These are phyloP conservation scores for Rhodotorula sp. DNA, from an alignment of 1,284 basidiomycete genomes.

Conservation along the genomic window DNA sequence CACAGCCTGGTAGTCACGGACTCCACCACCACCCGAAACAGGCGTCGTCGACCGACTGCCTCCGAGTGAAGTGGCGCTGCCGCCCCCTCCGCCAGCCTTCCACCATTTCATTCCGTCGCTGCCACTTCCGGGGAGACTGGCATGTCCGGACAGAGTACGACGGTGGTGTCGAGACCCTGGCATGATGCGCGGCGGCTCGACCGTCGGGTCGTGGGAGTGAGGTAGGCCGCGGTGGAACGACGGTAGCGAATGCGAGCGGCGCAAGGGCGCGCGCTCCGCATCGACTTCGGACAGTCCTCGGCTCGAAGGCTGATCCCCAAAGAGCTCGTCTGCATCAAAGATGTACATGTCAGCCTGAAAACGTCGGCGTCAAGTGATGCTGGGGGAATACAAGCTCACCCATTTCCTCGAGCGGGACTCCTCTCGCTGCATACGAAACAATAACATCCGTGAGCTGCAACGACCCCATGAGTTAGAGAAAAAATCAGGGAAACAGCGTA, in stretches of 20 bases:
- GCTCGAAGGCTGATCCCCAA: conserved; percentile 26
- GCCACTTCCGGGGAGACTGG: conserved; percentile 18
- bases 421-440: conserved; percentile 57
- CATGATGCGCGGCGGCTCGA: conserved; percentile 15
- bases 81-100: neutral
- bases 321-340: conserved; percentile 21
- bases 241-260: conserved; percentile 23
- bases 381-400: conserved; percentile 24
- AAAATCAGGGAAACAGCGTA: neutral
- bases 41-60: conserved; percentile 19
- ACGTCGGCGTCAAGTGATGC: no score
- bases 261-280: conserved; percentile 13
- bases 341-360: no score
- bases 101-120: conserved; percentile 25
- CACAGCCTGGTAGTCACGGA: conserved; percentile 19
- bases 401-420: conserved; percentile 58
- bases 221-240: conserved; percentile 19
- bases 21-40: neutral
- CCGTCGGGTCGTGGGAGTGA: conserved; percentile 1
- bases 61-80: neutral
- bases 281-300: neutral
- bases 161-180: conserved; percentile 11
- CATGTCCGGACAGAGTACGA: conserved; percentile 19
- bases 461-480: conserved; percentile 5
- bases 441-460: conserved; percentile 26